Conservation (phyloP, 164 flowering plant genomes). For the Sedum album region DNA sequence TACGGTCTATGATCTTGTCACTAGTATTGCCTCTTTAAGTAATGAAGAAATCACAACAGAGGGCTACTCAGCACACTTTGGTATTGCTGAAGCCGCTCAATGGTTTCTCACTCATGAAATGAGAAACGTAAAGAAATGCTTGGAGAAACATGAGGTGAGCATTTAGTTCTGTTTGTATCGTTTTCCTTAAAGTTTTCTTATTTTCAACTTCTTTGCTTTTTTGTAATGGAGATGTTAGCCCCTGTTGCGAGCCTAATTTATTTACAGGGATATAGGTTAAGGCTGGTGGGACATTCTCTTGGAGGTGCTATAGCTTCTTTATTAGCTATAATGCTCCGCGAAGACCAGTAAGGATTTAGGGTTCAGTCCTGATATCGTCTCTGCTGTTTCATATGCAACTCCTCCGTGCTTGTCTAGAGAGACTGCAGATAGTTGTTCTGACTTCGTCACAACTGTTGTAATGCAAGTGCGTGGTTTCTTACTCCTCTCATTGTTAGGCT, state of each 20-base stretch:
- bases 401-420: slow-evolving; percentile 82
- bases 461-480: slow-evolving; percentile 49
- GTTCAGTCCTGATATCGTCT: slow-evolving; percentile 57
- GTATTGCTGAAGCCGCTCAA: slow-evolving; percentile 90
- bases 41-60: slow-evolving; percentile 67
- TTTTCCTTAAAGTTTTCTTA: neutral
- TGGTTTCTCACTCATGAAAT: slow-evolving; percentile 87
- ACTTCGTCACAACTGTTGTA: slow-evolving; percentile 60
- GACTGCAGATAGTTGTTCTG: slow-evolving; percentile 72
- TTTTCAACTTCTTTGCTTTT: neutral
- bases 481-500: neutral
- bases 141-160: slow-evolving; percentile 65
- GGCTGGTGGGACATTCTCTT: slow-evolving; percentile 87
- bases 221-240: neutral
- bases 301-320: slow-evolving; percentile 78
- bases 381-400: slow-evolving; percentile 68
- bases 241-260: slow-evolving; percentile 27
- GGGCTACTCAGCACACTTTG: slow-evolving; percentile 90
- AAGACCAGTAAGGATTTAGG: slow-evolving; percentile 56
- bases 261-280: slow-evolving; percentile 78
- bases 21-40: slow-evolving; percentile 74
- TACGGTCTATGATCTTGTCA: slow-evolving; percentile 75
- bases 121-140: slow-evolving; percentile 57
- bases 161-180: neutral
- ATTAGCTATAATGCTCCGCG: slow-evolving; percentile 69